Percentiles rank a stretch among this genome's conserved stretches.
Conservation (phyloP, 805 yeast species). For the Schwanniomyces yamadae region DNA sequence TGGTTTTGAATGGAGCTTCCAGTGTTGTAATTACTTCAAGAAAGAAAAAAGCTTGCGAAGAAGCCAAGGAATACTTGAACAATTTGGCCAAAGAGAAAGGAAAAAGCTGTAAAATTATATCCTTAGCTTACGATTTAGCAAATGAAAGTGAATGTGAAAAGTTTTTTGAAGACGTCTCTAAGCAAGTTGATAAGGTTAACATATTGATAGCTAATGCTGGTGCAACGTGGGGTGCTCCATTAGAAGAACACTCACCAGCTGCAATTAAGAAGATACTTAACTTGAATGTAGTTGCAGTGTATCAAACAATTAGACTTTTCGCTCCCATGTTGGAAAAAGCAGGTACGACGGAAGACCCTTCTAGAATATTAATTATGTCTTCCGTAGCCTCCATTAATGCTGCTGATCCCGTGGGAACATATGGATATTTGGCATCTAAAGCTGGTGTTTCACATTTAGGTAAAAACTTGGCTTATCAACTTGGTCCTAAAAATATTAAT, state of each 20-base stretch:
- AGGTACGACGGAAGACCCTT: slow-evolving; percentile 55
- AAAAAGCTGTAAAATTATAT: slow-evolving; percentile 27
- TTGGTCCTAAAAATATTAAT: slow-evolving; percentile 65
- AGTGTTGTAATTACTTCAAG: slow-evolving; percentile 64
- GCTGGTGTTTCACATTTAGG: slow-evolving; percentile 74
- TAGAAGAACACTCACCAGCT: slow-evolving; percentile 57
- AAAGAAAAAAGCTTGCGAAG: slow-evolving; percentile 58
- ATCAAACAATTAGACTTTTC: slow-evolving; percentile 61
- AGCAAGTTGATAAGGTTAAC: slow-evolving; percentile 48
- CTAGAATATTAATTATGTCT: slow-evolving; percentile 64
- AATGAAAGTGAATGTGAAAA: slow-evolving; percentile 46
- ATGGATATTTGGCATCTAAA: slow-evolving; percentile 72
- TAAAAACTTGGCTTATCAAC: slow-evolving; percentile 58
- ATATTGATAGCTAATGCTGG: slow-evolving; percentile 78
- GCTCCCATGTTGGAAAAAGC: slow-evolving; percentile 55
- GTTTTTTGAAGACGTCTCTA: slow-evolving; percentile 41
- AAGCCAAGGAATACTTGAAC: slow-evolving; percentile 46
- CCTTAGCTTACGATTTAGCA: slow-evolving; percentile 60
- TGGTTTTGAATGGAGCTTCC: slow-evolving; percentile 60
- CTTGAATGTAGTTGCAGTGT: slow-evolving; percentile 67
- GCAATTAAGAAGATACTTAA: slow-evolving; percentile 64
- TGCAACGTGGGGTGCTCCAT: slow-evolving; percentile 72
- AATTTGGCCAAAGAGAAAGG: slow-evolving; percentile 34
- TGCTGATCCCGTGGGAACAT: slow-evolving; percentile 50
- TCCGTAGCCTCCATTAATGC: slow-evolving; percentile 58